Evolutionary conservation across 129 eudicot genomes (phyloP), one percentile per base, ranked within the genome.

Genomic region (Ambrosia artemisiifolia): DNA sequence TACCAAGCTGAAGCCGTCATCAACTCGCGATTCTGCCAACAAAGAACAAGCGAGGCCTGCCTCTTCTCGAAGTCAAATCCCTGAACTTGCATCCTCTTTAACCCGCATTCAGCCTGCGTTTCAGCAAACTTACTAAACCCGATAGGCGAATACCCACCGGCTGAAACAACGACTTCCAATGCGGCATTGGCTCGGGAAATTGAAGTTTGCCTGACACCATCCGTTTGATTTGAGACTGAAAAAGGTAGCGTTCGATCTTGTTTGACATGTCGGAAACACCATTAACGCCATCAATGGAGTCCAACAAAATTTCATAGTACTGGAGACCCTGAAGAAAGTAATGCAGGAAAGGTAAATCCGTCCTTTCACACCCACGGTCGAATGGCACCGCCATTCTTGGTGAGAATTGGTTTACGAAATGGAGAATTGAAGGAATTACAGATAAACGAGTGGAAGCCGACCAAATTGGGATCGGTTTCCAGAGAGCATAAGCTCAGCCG

Each of bases 391-490:
- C 75, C 0, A 88, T 63, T 53, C 38, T 77, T 1, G 95, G 95
- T 0, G 85, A 79, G n/a, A 85, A 75, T 36, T 79, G 82, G 61
- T 85, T 88, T 32, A 88, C 71, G 63, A 85, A 88, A 18, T 74
- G 77, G 19, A 88, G 82, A n/a, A 85, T 71, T 5, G 76, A 73
- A 1, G 91, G 86, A 19, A 88, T 75, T 0, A 78, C 77, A 0
- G 85, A 56, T 11, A 79, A 80, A 60, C 74, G 76, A 33, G 51
- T 66, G 3, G 72, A 72, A 28, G 74, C 75, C 4, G 90, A 83
- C 86, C 90, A 83, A 51, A 85, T 63, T 9, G 95, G 95, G 85
- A 61, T 74, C 77, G 80, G 81, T 88, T 85, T 59, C 95, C 91
- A 19, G 88, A 62, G 49, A 78, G 81, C 28, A 88, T 65, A 47